phyloP scores from a whole-genome alignment of 352 stramenopile species.

The Pythium dissotocum region DNA sequence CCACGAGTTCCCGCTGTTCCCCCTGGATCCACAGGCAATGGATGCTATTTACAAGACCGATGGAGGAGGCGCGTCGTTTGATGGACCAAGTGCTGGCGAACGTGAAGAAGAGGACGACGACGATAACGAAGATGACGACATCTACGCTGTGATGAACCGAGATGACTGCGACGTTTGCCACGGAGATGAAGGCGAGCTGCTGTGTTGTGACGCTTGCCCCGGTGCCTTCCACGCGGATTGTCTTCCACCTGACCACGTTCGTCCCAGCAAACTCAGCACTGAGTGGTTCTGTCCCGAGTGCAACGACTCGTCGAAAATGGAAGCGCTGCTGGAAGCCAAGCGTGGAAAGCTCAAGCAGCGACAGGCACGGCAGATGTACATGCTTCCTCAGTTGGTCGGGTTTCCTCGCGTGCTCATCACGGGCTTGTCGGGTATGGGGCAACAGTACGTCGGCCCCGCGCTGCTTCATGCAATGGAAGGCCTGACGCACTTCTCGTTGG shows the following conservation, averaged over 20 bases:
- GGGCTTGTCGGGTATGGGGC: slow-evolving; percentile 62
- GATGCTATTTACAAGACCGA: slow-evolving; percentile 33
- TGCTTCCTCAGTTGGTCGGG: slow-evolving; percentile 52
- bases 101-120: slow-evolving; percentile 31
- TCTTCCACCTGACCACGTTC: slow-evolving; percentile 23
- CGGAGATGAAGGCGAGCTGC: slow-evolving; percentile 52
- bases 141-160: slow-evolving; percentile 62
- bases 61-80: background rate
- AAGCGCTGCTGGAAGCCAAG: slow-evolving; percentile 29
- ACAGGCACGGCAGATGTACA: slow-evolving; percentile 29
- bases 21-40: slow-evolving; percentile 46
- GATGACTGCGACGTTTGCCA: slow-evolving; percentile 75
- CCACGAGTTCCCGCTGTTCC: slow-evolving; percentile 64
- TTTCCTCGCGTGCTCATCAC: slow-evolving; percentile 75
- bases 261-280: slow-evolving; percentile 11
- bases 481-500: slow-evolving; percentile 75
- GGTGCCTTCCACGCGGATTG: slow-evolving; percentile 60
- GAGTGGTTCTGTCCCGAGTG: slow-evolving; percentile 70
- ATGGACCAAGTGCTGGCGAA: background rate
- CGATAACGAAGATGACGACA: slow-evolving; percentile 64
- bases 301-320: slow-evolving; percentile 26
- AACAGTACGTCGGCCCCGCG: slow-evolving; percentile 64
- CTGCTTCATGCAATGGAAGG: slow-evolving; percentile 78
- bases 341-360: slow-evolving; percentile 18
- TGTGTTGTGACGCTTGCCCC: slow-evolving; percentile 66